Conservation (phyloP, 2,329 filamentous ascomycete species). For the Neopestalotiopsis clavispora region DNA sequence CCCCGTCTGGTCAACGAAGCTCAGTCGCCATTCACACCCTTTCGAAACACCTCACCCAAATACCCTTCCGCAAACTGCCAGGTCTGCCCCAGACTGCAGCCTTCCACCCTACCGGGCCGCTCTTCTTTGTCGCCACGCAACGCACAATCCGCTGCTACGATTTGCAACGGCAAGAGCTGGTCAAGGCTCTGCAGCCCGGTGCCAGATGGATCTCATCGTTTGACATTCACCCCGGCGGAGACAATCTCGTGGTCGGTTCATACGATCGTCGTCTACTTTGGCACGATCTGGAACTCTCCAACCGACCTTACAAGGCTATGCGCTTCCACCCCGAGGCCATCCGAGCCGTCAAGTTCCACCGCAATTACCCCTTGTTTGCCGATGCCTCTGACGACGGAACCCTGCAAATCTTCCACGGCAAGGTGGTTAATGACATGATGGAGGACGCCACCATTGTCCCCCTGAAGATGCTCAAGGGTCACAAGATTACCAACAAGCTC, state of each 20-base stretch:
- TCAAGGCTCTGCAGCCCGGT: slow-evolving; percentile 92
- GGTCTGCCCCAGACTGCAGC: slow-evolving; percentile 84
- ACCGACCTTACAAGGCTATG: slow-evolving; percentile 92
- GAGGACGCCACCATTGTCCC: slow-evolving; percentile 97
- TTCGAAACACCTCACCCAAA: slow-evolving; percentile 92
- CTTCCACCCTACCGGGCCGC: slow-evolving; percentile 91
- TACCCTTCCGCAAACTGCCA: slow-evolving; percentile 82
- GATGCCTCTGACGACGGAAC: slow-evolving; percentile 95
- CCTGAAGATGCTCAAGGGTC: slow-evolving; percentile 89
- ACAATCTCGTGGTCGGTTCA: slow-evolving; percentile 91
- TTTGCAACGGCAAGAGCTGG: slow-evolving; percentile 84
- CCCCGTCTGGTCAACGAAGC: slow-evolving; percentile 75
- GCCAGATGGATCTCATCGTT: slow-evolving; percentile 93
- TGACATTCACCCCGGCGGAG: slow-evolving; percentile 89
- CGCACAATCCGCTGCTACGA: slow-evolving; percentile 94
- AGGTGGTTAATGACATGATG: slow-evolving; percentile 92
- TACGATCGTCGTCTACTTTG: slow-evolving; percentile 94
- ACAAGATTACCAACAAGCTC: slow-evolving; percentile 83
- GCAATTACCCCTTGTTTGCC: slow-evolving; percentile 81
- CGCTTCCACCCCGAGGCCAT: slow-evolving; percentile 94
- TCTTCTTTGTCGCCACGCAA: slow-evolving; percentile 96
- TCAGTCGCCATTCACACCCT: slow-evolving; percentile 94
- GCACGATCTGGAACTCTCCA: slow-evolving; percentile 94
- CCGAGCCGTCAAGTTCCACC: slow-evolving; percentile 86
- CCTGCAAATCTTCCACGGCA: slow-evolving; percentile 95